Evolutionary conservation across 1,284 basidiomycete genomes (phyloP).

Genomic region (Wallemia hederae): DNA sequence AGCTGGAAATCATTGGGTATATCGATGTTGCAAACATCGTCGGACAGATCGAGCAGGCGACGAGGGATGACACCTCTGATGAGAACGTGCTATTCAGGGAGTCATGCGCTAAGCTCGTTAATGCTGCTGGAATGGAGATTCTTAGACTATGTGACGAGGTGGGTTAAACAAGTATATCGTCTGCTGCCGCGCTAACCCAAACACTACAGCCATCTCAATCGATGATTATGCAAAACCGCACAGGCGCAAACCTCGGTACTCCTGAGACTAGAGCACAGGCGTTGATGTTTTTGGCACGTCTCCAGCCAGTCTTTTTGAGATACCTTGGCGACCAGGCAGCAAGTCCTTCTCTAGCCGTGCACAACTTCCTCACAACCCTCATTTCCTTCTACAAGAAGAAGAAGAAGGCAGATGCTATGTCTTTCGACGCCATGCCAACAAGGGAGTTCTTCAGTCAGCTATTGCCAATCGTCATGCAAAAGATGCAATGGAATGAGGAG

Average conservation of each 20-base stretch:
- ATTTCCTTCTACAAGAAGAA: constrained; percentile 45
- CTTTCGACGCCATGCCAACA: constrained; percentile 34
- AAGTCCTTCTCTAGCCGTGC: constrained; percentile 55
- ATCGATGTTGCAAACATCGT: constrained; percentile 56
- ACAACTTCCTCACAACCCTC: constrained; percentile 44
- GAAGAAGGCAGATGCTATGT: constrained; percentile 35
- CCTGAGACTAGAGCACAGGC: constrained; percentile 30
- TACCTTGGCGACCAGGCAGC: constrained; percentile 74
- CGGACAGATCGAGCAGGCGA: constrained; percentile 45
- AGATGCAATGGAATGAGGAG: constrained; percentile 27
- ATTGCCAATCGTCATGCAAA: constrained; percentile 48
- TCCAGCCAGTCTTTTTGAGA: constrained; percentile 52
- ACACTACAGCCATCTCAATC: background rate
- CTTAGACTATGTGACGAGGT: constrained; percentile 55
- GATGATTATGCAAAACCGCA: background rate
- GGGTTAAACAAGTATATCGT: constrained; percentile 12
- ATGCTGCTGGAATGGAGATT: constrained; percentile 55
- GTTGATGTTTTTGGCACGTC: constrained; percentile 31
- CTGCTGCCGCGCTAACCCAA: background rate
- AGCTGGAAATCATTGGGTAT: constrained; percentile 66
- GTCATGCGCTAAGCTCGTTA: constrained; percentile 56
- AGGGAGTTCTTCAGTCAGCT: constrained; percentile 51
- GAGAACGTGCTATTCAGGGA: constrained; percentile 58
- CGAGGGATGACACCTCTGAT: constrained; percentile 19
- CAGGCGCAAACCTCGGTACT: background rate